A percentile compares a stretch with the other conserved stretches of the same genome.
These are phyloP conservation scores for Pythium brachiatum DNA, from an alignment of 352 stramenopile species.

Conservation along the genomic window DNA sequence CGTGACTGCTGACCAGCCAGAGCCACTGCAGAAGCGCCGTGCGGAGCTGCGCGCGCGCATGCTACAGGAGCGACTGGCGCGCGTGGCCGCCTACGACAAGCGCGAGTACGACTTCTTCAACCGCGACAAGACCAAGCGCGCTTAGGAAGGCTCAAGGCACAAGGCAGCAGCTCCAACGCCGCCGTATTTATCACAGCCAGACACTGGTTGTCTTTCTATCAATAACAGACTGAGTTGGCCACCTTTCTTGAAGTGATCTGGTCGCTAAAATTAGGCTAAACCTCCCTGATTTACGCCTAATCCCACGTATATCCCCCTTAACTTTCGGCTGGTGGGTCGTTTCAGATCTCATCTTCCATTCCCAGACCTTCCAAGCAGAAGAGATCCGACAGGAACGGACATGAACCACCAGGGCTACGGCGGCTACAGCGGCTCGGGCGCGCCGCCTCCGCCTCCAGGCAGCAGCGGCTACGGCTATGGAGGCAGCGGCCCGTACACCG, in stretches of 20 bases:
- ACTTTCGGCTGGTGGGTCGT: background rate
- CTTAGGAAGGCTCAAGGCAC: too few species aligned
- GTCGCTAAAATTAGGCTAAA: background rate
- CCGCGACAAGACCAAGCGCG: slow-evolving; percentile 12
- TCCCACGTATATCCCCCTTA: background rate
- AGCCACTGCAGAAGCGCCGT: slow-evolving; percentile 22
- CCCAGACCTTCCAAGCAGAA: background rate
- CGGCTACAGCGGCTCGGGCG: background rate
- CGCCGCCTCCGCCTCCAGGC: background rate
- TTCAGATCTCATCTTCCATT: background rate
- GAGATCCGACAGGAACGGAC: background rate
- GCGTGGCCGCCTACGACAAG: slow-evolving; percentile 20
- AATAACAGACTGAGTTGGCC: background rate
- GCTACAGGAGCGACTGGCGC: slow-evolving; percentile 19
- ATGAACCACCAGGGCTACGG: background rate
- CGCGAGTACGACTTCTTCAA: slow-evolving; percentile 26
- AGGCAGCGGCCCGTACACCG: slow-evolving; percentile 11
- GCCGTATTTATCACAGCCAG: background rate
- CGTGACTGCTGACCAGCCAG: slow-evolving; percentile 3
- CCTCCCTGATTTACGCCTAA: background rate
- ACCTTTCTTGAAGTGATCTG: background rate
- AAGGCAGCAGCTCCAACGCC: background rate
- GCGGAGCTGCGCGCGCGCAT: slow-evolving; percentile 23
- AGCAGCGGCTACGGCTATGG: slow-evolving; percentile 11
- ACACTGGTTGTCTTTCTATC: background rate